Conservation (phyloP, 495 filamentous ascomycete species). For the Talaromyces thailandensis region DNA sequence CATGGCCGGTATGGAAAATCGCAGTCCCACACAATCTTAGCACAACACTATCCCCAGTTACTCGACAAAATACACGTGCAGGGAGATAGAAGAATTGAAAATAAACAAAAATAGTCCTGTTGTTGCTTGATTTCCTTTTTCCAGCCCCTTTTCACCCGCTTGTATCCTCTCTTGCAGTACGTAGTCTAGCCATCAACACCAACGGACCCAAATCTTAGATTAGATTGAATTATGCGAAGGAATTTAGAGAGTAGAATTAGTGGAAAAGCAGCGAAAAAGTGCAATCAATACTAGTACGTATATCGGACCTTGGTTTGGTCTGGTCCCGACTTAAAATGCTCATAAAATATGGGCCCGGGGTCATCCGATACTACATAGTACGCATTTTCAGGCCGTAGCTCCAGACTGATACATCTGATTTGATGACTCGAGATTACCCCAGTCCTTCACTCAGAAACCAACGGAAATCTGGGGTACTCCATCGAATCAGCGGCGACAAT, state of each 20-base stretch:
- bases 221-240: background rate
- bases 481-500: background rate
- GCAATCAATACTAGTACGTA: background rate
- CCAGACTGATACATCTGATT: background rate
- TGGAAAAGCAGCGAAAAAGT: background rate
- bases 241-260: background rate
- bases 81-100: no score
- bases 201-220: background rate
- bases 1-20: background rate
- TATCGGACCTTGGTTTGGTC: no score
- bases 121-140: background rate
- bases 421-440: background rate
- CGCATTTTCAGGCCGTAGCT: background rate
- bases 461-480: conserved; percentile 1
- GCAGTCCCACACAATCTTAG: background rate
- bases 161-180: background rate
- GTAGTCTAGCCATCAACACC: background rate
- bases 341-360: background rate
- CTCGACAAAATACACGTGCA: background rate
- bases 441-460: background rate
- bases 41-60: background rate
- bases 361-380: background rate
- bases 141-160: background rate
- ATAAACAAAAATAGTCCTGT: background rate
- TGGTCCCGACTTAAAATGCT: background rate